A percentile compares a stretch with the other conserved stretches of the same genome.
These are phyloP conservation scores for Alternaria arbusti DNA, from an alignment of 2,329 filamentous ascomycete species.

Conservation along the genomic window DNA sequence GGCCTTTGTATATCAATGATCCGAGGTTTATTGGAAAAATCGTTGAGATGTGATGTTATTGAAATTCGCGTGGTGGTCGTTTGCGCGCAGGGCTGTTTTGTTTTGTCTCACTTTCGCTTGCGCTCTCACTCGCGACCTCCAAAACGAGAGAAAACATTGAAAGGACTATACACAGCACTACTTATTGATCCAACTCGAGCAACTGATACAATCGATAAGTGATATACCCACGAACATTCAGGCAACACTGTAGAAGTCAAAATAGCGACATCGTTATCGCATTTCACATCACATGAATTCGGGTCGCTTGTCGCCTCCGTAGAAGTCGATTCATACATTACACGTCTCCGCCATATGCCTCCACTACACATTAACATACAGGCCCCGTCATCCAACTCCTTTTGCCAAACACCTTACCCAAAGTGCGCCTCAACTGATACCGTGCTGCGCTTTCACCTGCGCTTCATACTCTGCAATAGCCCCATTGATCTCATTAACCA, in stretches of 20 bases:
- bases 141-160: not conserved
- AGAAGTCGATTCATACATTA: not conserved
- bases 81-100: not conserved
- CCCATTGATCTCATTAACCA: not conserved
- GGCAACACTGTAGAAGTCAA: not conserved
- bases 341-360: not conserved
- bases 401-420: not conserved
- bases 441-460: not conserved
- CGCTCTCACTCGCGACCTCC: not conserved
- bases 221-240: not conserved
- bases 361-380: not conserved
- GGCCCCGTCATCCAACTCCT: accelerated
- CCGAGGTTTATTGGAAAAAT: not conserved
- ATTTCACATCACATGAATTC: too few relatives aligned
- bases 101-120: not conserved
- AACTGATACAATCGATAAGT: not conserved
- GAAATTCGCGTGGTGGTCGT: not conserved
- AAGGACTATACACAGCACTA: not conserved
- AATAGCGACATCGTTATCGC: not conserved
- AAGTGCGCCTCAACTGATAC: not conserved
- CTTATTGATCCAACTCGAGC: not conserved
- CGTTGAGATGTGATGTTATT: not conserved
- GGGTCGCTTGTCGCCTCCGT: too few relatives aligned
- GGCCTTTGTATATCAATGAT: too few relatives aligned
- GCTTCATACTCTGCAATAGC: not conserved